Conservation (phyloP, 345 rosid species). For the Camelina sativa region DNA sequence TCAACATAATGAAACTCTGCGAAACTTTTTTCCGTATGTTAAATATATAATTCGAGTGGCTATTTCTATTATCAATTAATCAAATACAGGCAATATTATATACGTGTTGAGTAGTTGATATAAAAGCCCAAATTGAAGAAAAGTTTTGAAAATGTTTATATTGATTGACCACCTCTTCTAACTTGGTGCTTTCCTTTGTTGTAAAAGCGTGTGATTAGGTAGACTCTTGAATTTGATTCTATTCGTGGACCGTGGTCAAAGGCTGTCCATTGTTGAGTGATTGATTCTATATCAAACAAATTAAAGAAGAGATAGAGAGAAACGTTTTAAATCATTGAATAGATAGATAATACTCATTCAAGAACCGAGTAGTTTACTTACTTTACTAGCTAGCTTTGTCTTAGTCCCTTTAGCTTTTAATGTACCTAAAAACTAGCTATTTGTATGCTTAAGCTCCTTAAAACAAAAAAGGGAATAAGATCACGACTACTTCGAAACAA, state of each 20-base stretch:
- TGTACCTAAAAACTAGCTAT: no score
- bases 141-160: conserved; percentile 4
- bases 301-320: neutral
- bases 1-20: conserved; percentile 20
- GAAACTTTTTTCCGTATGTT: neutral
- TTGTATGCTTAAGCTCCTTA: no score
- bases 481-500: neutral
- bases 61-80: no score
- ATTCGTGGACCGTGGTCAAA: conserved; percentile 32
- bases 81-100: neutral
- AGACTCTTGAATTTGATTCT: conserved; percentile 30
- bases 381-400: no score
- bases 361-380: neutral
- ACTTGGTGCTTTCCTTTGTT: neutral
- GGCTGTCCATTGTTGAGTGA: conserved; percentile 27
- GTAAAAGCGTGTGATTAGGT: conserved; percentile 15
- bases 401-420: no score
- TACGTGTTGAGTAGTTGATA: neutral
- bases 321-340: neutral
- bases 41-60: neutral
- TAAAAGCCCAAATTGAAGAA: neutral
- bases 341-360: neutral
- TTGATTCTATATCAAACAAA: neutral
- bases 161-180: conserved; percentile 29
- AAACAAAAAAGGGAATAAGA: no score